phyloP scores from a whole-genome alignment of 768 basidiomycete genomes.

The Rhizopogon vinicolor region DNA sequence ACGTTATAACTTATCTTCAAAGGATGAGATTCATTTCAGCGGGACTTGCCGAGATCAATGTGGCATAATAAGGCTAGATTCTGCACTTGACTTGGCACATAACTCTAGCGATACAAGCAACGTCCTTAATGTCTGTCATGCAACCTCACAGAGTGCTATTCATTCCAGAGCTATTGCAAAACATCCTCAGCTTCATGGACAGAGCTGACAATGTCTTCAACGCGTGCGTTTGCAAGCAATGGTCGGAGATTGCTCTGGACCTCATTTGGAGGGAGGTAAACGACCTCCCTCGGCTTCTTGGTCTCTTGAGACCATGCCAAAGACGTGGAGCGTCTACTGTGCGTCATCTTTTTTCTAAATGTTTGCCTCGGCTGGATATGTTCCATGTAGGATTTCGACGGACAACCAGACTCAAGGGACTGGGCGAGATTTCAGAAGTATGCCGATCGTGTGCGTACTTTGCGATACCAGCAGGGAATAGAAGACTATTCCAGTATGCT shows the following conservation, averaged over 20 bases:
- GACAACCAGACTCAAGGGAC: constrained; percentile 39
- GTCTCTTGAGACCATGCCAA: constrained; percentile 43
- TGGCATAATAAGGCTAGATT: too few relatives aligned
- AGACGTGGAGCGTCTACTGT: constrained; percentile 15
- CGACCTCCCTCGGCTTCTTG: constrained; percentile 41
- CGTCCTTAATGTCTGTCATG: background rate
- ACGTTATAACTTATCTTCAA: background rate
- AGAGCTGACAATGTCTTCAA: constrained; percentile 35
- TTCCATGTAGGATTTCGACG: constrained; percentile 34
- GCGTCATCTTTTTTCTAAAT: constrained; percentile 11
- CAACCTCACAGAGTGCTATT: constrained; percentile 31
- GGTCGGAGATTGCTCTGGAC: constrained; percentile 56
- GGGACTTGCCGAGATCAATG: background rate
- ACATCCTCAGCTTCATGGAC: constrained; percentile 49
- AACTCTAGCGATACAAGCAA: background rate
- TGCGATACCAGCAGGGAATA: constrained; percentile 19
- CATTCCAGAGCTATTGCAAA: constrained; percentile 57
- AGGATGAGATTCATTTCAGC: too few relatives aligned
- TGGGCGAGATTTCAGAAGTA: constrained; percentile 57
- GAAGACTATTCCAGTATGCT: constrained; percentile 18
- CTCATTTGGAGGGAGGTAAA: constrained; percentile 53
- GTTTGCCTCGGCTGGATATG: background rate
- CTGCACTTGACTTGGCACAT: too few relatives aligned
- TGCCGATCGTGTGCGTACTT: constrained; percentile 40
- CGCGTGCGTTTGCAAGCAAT: constrained; percentile 52